A percentile compares a stretch with the other conserved stretches of the same genome.
phyloP scores from a whole-genome alignment of 2,329 filamentous ascomycete genomes.

The Penicillium brasilianum region DNA sequence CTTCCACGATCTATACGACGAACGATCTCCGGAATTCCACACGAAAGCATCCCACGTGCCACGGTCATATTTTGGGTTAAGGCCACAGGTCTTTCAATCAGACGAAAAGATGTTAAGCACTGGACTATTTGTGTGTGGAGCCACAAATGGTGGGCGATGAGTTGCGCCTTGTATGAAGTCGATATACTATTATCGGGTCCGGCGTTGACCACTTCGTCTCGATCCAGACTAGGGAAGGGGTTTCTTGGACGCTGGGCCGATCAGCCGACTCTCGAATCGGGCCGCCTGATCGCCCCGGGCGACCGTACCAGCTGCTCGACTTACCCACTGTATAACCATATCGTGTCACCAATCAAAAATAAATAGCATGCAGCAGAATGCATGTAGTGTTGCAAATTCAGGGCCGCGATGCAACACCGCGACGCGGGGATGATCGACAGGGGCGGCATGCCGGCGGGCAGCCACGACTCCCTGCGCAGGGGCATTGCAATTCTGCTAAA shows the following conservation, averaged over 20 bases:
- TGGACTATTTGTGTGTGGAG: too few species aligned
- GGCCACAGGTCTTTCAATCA: too few species aligned
- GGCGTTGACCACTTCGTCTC: too few species aligned
- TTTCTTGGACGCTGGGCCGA: neutral
- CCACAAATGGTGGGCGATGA: too few species aligned
- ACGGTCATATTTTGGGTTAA: too few species aligned
- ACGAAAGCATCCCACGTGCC: too few species aligned
- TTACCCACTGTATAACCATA: neutral
- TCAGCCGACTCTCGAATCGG: conserved; percentile 2
- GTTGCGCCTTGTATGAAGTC: too few species aligned
- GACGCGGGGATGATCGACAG: conserved; percentile 28
- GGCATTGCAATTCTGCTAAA: conserved; percentile 12
- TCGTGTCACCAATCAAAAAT: neutral
- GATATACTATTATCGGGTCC: too few species aligned
- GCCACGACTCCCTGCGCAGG: conserved; percentile 17
- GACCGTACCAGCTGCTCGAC: neutral
- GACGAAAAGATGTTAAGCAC: too few species aligned
- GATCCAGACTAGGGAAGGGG: conserved; percentile 2
- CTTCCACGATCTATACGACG: too few species aligned
- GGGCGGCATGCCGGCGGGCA: conserved; percentile 21
- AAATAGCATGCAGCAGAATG: neutral
- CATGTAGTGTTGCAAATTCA: conserved; percentile 5
- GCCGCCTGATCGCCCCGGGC: neutral
- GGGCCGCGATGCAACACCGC: conserved; percentile 16
- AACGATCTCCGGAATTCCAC: too few species aligned